A percentile compares a stretch with the other conserved stretches of the same genome.
Conservation (phyloP, 345 rosid genomes). For the Lumnitzera littorea region DNA sequence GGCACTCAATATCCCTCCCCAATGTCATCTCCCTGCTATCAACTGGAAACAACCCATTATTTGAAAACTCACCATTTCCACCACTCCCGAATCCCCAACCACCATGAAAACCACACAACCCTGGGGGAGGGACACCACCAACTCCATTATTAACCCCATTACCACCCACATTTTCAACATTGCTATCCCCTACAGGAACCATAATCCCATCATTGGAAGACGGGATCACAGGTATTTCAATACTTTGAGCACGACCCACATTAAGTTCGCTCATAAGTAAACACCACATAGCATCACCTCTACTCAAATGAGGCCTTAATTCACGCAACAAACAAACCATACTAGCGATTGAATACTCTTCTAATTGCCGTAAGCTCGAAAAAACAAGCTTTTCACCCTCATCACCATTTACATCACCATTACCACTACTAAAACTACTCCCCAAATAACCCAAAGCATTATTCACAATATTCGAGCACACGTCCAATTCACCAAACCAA, state of each 20-base stretch:
- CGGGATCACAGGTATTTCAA: constrained; percentile 44
- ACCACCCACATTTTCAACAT: constrained; percentile 27
- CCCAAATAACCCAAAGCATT: constrained; percentile 69
- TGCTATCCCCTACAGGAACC: constrained; percentile 15
- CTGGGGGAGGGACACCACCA: constrained; percentile 45
- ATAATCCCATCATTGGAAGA: constrained; percentile 18
- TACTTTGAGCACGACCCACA: constrained; percentile 64
- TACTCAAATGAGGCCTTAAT: constrained; percentile 68
- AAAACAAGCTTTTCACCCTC: constrained; percentile 52
- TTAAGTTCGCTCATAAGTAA: constrained; percentile 88
- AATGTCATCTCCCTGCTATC: constrained; percentile 32
- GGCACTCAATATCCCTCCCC: constrained; percentile 72
- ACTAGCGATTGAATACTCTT: constrained; percentile 71
- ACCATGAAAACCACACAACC: constrained; percentile 69
- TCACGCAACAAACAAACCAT: constrained; percentile 88
- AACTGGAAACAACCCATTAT: constrained; percentile 37
- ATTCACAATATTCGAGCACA: constrained; percentile 63
- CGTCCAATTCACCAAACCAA: constrained; percentile 89
- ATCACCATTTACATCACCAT: constrained; percentile 16
- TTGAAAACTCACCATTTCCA: constrained; percentile 44
- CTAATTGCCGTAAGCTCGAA: constrained; percentile 64
- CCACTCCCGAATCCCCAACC: constrained; percentile 81
- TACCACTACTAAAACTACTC: constrained; percentile 25
- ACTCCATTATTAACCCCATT: constrained; percentile 32
- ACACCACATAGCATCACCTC: constrained; percentile 98